Evolutionary conservation across 1,139 yeast genomes (phyloP), one percentile per base, ranked within the genome.

Genomic region (Candida anutae): DNA sequence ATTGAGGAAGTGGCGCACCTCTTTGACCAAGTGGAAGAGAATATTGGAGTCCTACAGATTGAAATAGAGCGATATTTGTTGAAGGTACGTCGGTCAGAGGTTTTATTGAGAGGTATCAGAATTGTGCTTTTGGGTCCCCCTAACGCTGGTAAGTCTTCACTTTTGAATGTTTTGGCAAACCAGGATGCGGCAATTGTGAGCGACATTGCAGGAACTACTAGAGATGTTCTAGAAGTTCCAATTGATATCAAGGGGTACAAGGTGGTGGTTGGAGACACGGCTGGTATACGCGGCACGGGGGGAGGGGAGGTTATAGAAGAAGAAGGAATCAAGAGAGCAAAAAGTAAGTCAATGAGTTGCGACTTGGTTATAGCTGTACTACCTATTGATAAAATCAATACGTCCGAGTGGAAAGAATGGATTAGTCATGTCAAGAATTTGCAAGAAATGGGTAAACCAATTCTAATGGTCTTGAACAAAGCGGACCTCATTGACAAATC

Each of bases 61-160:
- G 75, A 78, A 20, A 62, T 88, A 5, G 38, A 43, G 1, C 34
- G 42, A 2, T 81, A 77, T 43, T 43, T 82, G 13, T 38, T 50
- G 2, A 72, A 63, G 35, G 73, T 77, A 4, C 58, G 65, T 24
- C 57, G 76, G 28, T 74, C 93, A 0, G 82, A 77, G 38, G 58
- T 88, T 1, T 54, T 90, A 13, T 51, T 79, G 26, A 64, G 69
- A 15, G 99, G 99, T 1, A 74, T 90, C 23, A 74, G 73, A 35
- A 47, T 88, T 23, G 76, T 80, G 0, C 57, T 90, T 13, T 42
- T 88, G 13, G 99, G 98, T 0, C 94, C 95, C 4, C 96, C 98
- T 1, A 90, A 90, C 52, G 96, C 95, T 1, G 99, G 99, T 1
- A 90, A 90, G 48, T 87, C 96, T 2, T 83, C 95, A 1, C 56